phyloP scores from a whole-genome alignment of 192 early-diverging fungal genomes.

The Backusella tarrabulga region DNA sequence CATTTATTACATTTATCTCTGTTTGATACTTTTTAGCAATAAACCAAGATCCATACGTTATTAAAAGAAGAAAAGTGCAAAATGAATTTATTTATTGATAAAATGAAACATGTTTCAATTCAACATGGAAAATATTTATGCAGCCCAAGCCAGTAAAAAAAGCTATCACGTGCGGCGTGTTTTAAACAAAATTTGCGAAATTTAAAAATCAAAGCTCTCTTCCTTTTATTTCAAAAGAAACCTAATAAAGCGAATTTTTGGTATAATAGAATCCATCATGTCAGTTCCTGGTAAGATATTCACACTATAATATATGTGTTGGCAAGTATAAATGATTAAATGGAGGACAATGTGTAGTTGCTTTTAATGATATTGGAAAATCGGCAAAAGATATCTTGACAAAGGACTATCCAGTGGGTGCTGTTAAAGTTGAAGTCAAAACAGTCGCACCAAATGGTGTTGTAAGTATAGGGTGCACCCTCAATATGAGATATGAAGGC shows the following conservation, averaged over 20 bases:
- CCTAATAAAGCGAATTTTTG: neutral
- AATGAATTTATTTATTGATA: too few species aligned
- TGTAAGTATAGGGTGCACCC: conserved; percentile 54
- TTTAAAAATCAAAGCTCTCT: neutral
- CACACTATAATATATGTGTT: neutral
- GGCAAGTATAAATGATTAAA: neutral
- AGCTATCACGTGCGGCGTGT: neutral
- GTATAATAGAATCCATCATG: neutral
- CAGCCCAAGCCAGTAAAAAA: neutral
- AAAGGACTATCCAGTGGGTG: conserved; percentile 96
- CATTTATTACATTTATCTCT: too few species aligned
- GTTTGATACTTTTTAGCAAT: too few species aligned
- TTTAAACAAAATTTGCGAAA: neutral
- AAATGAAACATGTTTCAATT: neutral
- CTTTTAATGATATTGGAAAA: conserved; percentile 95
- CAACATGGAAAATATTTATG: neutral
- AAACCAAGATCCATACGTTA: too few species aligned
- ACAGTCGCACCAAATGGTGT: conserved; percentile 95
- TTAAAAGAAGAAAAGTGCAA: too few species aligned
- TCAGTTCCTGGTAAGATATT: conserved; percentile 29
- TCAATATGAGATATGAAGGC: neutral
- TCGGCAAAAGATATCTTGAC: conserved; percentile 89
- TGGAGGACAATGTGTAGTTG: conserved; percentile 40
- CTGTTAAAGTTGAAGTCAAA: conserved; percentile 97
- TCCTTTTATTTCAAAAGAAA: neutral